Evolutionary conservation across 495 filamentous ascomycete species (phyloP).

Genomic region (Durotheca rogersii): DNA sequence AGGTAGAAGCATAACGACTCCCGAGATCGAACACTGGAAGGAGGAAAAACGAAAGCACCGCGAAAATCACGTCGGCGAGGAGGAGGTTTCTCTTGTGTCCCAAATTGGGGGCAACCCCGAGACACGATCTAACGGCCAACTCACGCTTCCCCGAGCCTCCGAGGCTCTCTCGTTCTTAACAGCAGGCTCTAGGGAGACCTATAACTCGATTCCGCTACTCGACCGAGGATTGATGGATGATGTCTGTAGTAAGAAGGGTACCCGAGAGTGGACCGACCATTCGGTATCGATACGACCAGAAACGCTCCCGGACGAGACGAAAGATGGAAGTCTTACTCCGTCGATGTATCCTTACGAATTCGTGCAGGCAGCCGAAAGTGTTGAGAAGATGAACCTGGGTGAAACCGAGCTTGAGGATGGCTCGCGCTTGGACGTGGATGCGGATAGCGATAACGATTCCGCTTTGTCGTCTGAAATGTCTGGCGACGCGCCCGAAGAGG

Average conservation of each 20-base stretch:
- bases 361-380: slow-evolving; percentile 47
- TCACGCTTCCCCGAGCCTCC: slow-evolving; percentile 25
- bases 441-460: slow-evolving; percentile 68
- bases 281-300: slow-evolving; percentile 47
- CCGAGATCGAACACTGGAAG: slow-evolving; percentile 29
- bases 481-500: slow-evolving; percentile 59
- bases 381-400: slow-evolving; percentile 39
- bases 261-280: slow-evolving; percentile 47
- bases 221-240: slow-evolving; percentile 69
- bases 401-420: slow-evolving; percentile 42
- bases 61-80: slow-evolving; percentile 47
- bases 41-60: slow-evolving; percentile 51
- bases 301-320: slow-evolving; percentile 29
- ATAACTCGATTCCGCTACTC: slow-evolving; percentile 74
- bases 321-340: slow-evolving; percentile 25
- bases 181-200: slow-evolving; percentile 58
- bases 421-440: slow-evolving; percentile 66
- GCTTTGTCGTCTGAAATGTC: slow-evolving; percentile 82
- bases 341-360: slow-evolving; percentile 49
- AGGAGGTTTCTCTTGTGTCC: slow-evolving; percentile 27
- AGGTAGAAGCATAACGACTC: slow-evolving; percentile 12
- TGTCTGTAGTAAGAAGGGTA: slow-evolving; percentile 42
- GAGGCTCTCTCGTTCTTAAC: slow-evolving; percentile 50
- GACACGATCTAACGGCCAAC: slow-evolving; percentile 6
- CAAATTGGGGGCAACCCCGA: slow-evolving; percentile 21